Evolutionary conservation across 306 rosid species (phyloP).

Genomic region (Abrus precatorius): DNA sequence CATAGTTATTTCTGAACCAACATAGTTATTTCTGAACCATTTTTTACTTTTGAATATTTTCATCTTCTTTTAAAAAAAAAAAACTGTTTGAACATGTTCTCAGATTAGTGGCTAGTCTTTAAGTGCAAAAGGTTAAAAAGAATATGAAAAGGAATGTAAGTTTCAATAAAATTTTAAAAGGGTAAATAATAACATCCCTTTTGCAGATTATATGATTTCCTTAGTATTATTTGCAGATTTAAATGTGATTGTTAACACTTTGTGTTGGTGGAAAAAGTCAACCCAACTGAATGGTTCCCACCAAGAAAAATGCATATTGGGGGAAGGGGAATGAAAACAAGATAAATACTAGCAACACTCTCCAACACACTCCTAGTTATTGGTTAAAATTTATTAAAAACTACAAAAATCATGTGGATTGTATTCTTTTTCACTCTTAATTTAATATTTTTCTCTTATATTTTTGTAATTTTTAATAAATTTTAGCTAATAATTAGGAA

Average conservation of each 20-base stretch:
- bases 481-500: too few species aligned
- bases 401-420: too few species aligned
- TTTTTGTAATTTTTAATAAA: too few species aligned
- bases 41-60: neutral
- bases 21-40: neutral
- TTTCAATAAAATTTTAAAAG: constrained; percentile 6
- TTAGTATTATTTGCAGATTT: constrained; percentile 30
- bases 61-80: too few species aligned
- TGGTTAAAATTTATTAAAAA: too few species aligned
- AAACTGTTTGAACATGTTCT: constrained; percentile 25
- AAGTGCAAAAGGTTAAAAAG: constrained; percentile 9
- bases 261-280: constrained; percentile 38
- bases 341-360: too few species aligned
- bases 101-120: neutral
- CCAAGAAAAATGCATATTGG: constrained; percentile 10
- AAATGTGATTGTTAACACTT: constrained; percentile 10
- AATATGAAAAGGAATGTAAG: neutral
- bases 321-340: neutral
- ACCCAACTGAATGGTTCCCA: constrained; percentile 15
- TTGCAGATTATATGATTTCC: constrained; percentile 36
- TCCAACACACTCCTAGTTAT: too few species aligned
- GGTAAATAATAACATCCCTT: constrained; percentile 9
- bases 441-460: too few species aligned
- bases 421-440: too few species aligned
- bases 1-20: neutral